Conservation (phyloP, 2,329 filamentous ascomycete species). For the Colletotrichum tropicicola region DNA sequence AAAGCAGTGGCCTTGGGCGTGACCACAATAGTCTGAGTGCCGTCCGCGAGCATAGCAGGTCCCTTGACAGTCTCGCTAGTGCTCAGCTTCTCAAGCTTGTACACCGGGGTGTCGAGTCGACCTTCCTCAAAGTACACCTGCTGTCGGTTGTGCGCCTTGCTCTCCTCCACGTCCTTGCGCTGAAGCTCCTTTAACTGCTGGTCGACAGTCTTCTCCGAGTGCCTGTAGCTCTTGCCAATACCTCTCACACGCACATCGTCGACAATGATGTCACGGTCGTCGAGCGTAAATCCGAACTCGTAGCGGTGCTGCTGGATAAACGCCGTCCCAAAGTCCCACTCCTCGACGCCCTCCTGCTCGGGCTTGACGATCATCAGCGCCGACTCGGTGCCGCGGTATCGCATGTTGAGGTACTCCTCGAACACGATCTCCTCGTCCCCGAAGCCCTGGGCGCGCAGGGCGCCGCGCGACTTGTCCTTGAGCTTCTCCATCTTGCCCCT, state of each 20-base stretch:
- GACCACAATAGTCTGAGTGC: conserved; percentile 91
- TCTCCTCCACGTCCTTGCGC: conserved; percentile 61
- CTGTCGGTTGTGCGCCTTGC: conserved; percentile 69
- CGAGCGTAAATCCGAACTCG: conserved; percentile 90
- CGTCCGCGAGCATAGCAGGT: conserved; percentile 87
- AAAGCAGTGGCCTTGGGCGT: conserved; percentile 80
- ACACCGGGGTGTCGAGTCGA: conserved; percentile 80
- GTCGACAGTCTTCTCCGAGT: conserved; percentile 83
- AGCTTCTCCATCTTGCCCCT: conserved; percentile 80
- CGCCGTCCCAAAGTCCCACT: conserved; percentile 85
- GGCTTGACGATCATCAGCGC: conserved; percentile 90
- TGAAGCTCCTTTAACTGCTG: conserved; percentile 79
- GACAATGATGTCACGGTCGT: conserved; percentile 86
- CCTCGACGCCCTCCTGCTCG: conserved; percentile 66
- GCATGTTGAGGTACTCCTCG: conserved; percentile 94
- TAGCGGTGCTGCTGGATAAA: conserved; percentile 90
- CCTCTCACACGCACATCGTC: conserved; percentile 90
- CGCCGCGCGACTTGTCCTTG: conserved; percentile 75
- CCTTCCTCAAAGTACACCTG: conserved; percentile 88
- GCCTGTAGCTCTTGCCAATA: conserved; percentile 87
- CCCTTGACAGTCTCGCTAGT: conserved; percentile 79
- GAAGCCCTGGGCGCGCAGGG: conserved; percentile 83
- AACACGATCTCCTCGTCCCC: conserved; percentile 77
- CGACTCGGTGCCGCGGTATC: conserved; percentile 90
- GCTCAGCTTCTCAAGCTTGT: conserved; percentile 78